These are phyloP conservation scores for Myxozyma vanderwaltii DNA, from an alignment of 805 yeast species.

Conservation along the genomic window DNA sequence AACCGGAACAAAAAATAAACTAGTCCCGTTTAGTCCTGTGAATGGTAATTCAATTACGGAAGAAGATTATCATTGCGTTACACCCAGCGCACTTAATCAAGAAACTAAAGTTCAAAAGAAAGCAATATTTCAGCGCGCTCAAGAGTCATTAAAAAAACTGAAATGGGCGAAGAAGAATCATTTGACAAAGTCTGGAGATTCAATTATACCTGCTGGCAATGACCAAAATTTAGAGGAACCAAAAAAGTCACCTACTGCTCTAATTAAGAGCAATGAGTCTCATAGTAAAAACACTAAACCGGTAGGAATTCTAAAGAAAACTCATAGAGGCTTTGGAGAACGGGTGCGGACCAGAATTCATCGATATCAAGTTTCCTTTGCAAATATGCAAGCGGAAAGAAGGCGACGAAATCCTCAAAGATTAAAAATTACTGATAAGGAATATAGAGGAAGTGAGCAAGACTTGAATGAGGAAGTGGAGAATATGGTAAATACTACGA, in stretches of 20 bases:
- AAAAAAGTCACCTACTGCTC: too few species aligned
- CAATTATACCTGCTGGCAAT: neutral
- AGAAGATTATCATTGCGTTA: constrained; percentile 5
- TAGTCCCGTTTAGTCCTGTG: constrained; percentile 6
- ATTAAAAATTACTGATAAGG: neutral
- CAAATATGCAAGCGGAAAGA: too few species aligned
- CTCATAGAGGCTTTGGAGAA: neutral
- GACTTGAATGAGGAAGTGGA: neutral
- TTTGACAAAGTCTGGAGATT: neutral
- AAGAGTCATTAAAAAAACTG: neutral
- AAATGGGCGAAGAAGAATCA: neutral
- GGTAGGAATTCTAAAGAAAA: neutral
- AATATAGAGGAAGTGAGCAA: neutral
- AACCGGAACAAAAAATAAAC: neutral
- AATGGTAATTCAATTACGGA: constrained; percentile 6
- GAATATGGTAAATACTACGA: neutral
- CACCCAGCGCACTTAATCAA: neutral
- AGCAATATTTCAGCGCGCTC: neutral
- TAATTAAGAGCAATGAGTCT: too few species aligned
- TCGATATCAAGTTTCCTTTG: neutral
- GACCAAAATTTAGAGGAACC: too few species aligned
- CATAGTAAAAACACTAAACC: neutral
- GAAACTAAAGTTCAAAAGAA: neutral
- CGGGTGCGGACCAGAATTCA: constrained; percentile 1
- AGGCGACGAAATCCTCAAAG: too few species aligned